phyloP scores from a whole-genome alignment of 176 grass and related monocot species.

The Olyra latifolia region DNA sequence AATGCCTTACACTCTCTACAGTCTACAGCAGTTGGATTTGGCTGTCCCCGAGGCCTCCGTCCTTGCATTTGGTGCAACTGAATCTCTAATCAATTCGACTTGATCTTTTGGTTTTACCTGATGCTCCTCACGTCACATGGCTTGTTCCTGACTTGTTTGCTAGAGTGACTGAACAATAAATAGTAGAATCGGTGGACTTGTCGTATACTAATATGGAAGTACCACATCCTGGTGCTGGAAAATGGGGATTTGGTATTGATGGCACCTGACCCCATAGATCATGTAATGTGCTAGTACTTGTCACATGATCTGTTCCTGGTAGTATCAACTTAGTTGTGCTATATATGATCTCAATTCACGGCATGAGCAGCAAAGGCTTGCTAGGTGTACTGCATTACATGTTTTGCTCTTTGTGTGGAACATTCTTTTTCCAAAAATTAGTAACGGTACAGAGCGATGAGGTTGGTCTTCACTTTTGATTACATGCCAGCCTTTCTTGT shows the following conservation, averaged over 20 bases:
- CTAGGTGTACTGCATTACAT: neutral
- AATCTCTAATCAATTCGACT: conserved; percentile 21
- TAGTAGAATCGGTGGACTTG: neutral
- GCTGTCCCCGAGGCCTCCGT: neutral
- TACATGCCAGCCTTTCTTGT: neutral
- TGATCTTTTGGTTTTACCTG: conserved; percentile 5
- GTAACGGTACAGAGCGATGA: neutral
- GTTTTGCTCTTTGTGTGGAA: conserved; percentile 6
- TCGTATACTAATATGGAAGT: neutral
- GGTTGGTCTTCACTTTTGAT: neutral
- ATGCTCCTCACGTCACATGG: conserved; percentile 34
- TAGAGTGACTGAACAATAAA: neutral
- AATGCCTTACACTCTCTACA: neutral
- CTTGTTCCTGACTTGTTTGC: neutral
- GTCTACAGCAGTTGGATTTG: conserved; percentile 4
- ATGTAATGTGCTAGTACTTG: conserved; percentile 14
- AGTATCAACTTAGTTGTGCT: conserved; percentile 12
- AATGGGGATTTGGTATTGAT: conserved; percentile 30
- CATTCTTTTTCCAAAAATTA: neutral
- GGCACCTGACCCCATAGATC: neutral
- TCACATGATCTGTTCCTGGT: neutral
- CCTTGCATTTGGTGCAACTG: conserved; percentile 32
- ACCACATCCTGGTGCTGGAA: neutral
- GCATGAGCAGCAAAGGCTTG: neutral
- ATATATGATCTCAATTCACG: neutral